Conservation (phyloP, 1,284 basidiomycete species). For the Heterobasidion irregulare region DNA sequence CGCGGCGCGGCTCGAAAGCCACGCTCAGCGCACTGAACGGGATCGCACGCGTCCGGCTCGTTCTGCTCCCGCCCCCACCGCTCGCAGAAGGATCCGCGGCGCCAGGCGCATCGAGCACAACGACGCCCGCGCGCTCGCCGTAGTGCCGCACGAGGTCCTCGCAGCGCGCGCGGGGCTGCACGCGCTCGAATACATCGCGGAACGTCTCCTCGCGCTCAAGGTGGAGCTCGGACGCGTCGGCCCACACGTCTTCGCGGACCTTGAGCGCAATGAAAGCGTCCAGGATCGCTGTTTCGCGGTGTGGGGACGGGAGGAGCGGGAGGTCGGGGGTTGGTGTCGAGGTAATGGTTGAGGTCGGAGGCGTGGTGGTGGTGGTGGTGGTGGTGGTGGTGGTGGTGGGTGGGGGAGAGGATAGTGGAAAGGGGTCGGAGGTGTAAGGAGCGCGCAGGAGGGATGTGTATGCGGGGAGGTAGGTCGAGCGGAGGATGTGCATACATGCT, state of each 20-base stretch:
- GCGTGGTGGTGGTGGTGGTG: too few relatives aligned
- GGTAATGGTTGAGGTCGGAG: not conserved
- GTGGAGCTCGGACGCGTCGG: constrained; percentile 63
- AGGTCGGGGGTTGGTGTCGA: constrained; percentile 1
- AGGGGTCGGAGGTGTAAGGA: constrained; percentile 70
- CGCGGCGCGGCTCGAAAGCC: constrained; percentile 49
- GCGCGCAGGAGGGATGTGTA: constrained; percentile 54
- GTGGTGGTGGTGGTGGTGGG: constrained; percentile 16
- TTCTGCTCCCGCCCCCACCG: not conserved
- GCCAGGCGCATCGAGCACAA: not conserved
- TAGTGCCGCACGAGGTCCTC: constrained; percentile 63
- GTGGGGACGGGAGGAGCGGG: constrained; percentile 27
- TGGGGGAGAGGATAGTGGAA: constrained; percentile 36
- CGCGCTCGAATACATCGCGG: constrained; percentile 67
- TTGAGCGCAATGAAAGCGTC: constrained; percentile 73
- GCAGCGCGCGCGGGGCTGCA: constrained; percentile 59
- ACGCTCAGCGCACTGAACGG: constrained; percentile 46
- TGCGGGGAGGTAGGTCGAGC: constrained; percentile 60
- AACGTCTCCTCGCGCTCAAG: constrained; percentile 65
- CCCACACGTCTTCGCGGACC: constrained; percentile 66
- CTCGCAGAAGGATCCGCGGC: constrained; percentile 25
- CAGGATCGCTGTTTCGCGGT: constrained; percentile 65
- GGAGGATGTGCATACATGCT: constrained; percentile 74
- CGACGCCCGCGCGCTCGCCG: constrained; percentile 40
- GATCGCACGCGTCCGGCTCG: constrained; percentile 19